phyloP scores from a whole-genome alignment of 139 green algal genomes.

The Chlorella sp. region DNA sequence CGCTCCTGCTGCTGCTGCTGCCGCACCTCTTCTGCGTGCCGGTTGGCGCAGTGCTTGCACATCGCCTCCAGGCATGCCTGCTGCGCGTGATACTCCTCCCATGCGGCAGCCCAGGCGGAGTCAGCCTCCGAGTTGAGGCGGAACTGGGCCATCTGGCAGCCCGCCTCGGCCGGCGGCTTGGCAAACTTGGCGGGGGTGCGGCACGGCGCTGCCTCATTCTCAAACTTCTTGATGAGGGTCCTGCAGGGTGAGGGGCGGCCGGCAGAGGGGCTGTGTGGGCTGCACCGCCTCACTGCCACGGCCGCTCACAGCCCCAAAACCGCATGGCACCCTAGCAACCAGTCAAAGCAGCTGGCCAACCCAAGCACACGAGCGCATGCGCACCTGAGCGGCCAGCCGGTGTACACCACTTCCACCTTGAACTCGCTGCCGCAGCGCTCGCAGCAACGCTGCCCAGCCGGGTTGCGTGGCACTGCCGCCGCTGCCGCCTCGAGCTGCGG shows the following conservation, averaged over 20 bases:
- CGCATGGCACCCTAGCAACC: too few species aligned
- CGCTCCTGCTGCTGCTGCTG: too few species aligned
- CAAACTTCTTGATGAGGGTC: background rate
- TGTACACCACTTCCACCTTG: background rate
- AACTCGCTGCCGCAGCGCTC: background rate
- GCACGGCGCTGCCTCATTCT: too few species aligned
- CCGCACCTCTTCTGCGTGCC: background rate
- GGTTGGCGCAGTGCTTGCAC: constrained; percentile 6
- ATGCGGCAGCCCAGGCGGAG: background rate
- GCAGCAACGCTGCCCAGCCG: background rate
- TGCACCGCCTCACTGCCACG: too few species aligned
- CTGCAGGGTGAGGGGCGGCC: background rate
- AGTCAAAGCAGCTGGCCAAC: background rate
- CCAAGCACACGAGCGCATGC: background rate
- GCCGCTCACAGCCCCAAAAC: too few species aligned
- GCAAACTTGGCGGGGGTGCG: background rate
- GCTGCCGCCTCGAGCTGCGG: background rate
- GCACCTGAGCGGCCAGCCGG: constrained; percentile 11
- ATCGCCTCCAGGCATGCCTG: background rate
- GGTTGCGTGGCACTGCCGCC: background rate
- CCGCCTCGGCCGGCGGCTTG: background rate
- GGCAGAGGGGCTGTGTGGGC: too few species aligned
- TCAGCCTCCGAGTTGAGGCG: background rate
- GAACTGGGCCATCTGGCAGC: background rate
- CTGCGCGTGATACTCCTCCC: background rate